Evolutionary conservation across 192 early-diverging fungal species (phyloP).

Genomic region (Coemansia sp.): DNA sequence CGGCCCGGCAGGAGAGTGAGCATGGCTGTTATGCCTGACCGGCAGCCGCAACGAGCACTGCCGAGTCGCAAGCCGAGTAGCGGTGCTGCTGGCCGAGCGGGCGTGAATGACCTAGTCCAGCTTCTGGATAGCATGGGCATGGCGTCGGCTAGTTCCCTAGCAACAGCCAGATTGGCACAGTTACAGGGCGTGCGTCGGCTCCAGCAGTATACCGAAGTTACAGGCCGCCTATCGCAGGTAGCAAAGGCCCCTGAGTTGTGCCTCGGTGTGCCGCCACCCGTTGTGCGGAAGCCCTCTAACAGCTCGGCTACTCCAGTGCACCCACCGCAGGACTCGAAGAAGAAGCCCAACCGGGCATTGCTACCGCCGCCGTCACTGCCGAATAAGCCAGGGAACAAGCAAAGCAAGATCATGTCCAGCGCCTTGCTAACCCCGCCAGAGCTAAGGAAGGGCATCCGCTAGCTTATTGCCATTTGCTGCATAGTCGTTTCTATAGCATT

Average conservation of each 20-base stretch:
- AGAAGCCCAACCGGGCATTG: background rate
- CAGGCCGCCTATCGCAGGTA: background rate
- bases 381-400: background rate
- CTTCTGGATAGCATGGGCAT: constrained; percentile 1
- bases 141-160: background rate
- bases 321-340: background rate
- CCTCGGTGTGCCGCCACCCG: background rate
- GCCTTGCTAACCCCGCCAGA: constrained; percentile 23
- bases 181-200: background rate
- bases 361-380: background rate
- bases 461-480: background rate
- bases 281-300: background rate
- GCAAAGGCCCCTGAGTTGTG: background rate
- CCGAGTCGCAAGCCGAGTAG: constrained; percentile 4
- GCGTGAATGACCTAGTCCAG: constrained; percentile 1
- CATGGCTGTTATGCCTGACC: background rate
- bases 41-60: background rate
- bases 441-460: constrained; percentile 27
- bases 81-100: background rate
- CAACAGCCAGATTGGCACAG: background rate
- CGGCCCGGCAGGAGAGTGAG: constrained; percentile 3
- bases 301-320: background rate
- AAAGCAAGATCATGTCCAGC: background rate
- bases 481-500: background rate
- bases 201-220: background rate